Conservation (phyloP, 164 flowering plant genomes). For the Vitis riparia region DNA sequence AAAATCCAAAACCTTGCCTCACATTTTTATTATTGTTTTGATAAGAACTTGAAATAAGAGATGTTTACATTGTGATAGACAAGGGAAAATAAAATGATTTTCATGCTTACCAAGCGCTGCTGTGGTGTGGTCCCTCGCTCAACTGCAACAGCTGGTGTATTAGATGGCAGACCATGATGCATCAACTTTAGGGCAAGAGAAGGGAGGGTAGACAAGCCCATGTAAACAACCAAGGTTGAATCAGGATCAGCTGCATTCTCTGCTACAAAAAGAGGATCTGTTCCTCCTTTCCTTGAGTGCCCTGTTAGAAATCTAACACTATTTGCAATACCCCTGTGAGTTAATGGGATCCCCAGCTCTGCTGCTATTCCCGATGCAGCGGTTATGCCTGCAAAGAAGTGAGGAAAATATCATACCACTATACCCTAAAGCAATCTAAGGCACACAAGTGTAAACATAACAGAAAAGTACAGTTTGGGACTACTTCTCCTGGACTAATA, state of each 20-base stretch:
- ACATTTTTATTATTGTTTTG: too few relatives aligned
- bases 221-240: constrained; percentile 88
- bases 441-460: too few relatives aligned
- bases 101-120: constrained; percentile 64
- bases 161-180: constrained; percentile 69
- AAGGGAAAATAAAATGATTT: not conserved
- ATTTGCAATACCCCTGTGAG: constrained; percentile 88
- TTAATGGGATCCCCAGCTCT: constrained; percentile 89
- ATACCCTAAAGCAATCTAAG: too few relatives aligned
- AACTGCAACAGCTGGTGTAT: constrained; percentile 87
- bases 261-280: constrained; percentile 87
- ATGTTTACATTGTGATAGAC: not conserved
- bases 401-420: not conserved
- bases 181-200: constrained; percentile 69
- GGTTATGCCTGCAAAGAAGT: constrained; percentile 70
- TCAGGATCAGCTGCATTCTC: constrained; percentile 92
- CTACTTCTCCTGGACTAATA: too few relatives aligned
- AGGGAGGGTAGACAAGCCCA: constrained; percentile 94
- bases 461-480: too few relatives aligned
- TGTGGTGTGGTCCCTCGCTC: constrained; percentile 97
- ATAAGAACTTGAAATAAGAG: too few relatives aligned
- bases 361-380: constrained; percentile 99
- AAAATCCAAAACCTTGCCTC: too few relatives aligned
- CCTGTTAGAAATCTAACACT: constrained; percentile 96
- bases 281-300: constrained; percentile 93